phyloP scores from a whole-genome alignment of 2,329 filamentous ascomycete genomes.

The Trichoderma sp. region DNA sequence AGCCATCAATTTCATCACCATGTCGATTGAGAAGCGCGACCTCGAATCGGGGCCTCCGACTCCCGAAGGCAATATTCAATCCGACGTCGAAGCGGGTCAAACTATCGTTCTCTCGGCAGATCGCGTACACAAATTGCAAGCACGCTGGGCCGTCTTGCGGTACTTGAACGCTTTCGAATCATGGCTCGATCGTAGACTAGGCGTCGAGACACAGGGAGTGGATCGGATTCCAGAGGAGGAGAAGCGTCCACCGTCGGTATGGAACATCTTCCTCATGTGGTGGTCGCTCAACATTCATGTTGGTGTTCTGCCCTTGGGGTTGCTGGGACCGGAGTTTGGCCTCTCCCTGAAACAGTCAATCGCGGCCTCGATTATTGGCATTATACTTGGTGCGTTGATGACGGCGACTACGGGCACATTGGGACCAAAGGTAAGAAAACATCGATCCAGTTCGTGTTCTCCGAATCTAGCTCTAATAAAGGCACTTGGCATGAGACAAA shows the following conservation, averaged over 20 bases:
- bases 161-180: not conserved
- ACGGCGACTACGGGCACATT: not conserved
- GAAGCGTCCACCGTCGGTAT: not conserved
- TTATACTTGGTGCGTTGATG: not conserved
- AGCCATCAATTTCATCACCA: not conserved
- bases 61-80: not conserved
- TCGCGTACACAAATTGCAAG: not conserved
- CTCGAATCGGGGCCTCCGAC: not conserved
- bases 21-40: not conserved
- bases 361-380: not conserved
- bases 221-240: slow-evolving; percentile 1
- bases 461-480: not conserved
- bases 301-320: not conserved
- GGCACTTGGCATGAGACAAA: slow-evolving; percentile 19
- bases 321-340: not conserved
- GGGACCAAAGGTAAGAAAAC: not conserved
- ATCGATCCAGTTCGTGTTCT: not conserved
- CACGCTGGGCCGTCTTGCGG: not conserved
- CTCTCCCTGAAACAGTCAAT: not conserved
- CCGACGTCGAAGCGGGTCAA: not conserved
- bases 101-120: not conserved
- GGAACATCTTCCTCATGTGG: slow-evolving; percentile 10
- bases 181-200: not conserved
- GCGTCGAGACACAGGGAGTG: not conserved
- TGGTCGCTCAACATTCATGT: slow-evolving; percentile 11